These are phyloP conservation scores for Chaetomium olivaceum DNA, from an alignment of 2,329 filamentous ascomycete genomes.

Conservation along the genomic window DNA sequence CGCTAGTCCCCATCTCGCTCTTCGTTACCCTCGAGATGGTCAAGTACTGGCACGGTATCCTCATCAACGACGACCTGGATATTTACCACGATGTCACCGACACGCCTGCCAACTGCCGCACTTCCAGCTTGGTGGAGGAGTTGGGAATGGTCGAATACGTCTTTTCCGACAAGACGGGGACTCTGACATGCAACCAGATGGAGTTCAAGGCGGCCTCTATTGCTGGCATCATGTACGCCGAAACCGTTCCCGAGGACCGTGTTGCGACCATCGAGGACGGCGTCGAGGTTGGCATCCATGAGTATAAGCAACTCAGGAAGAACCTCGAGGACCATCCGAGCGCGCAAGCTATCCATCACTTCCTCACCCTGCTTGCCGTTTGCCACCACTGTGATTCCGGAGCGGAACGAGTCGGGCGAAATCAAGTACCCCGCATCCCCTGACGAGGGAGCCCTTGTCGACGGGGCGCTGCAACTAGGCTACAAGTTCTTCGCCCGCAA, in stretches of 20 bases:
- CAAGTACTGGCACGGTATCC: constrained; percentile 96
- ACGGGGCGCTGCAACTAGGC: constrained; percentile 81
- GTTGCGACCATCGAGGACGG: constrained; percentile 77
- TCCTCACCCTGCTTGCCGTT: constrained; percentile 80
- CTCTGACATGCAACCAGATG: constrained; percentile 98
- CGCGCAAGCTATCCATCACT: constrained; percentile 67
- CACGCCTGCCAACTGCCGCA: constrained; percentile 92
- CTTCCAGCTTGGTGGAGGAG: constrained; percentile 94
- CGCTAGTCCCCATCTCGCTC: constrained; percentile 92
- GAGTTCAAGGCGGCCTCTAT: constrained; percentile 96
- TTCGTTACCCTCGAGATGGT: constrained; percentile 98
- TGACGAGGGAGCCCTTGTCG: constrained; percentile 93
- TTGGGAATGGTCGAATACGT: constrained; percentile 98
- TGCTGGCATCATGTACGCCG: constrained; percentile 88
- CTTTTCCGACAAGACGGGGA: constrained; percentile 97
- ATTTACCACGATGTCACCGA: constrained; percentile 97
- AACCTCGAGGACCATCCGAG: constrained; percentile 64
- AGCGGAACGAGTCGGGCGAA: constrained; percentile 73
- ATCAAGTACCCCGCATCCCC: constrained; percentile 98
- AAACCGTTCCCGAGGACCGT: constrained; percentile 88
- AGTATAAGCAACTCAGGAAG: constrained; percentile 72
- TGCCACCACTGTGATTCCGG: constrained; percentile 97
- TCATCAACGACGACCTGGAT: constrained; percentile 96
- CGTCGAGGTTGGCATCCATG: constrained; percentile 75
- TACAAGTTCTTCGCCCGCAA: constrained; percentile 91